Evolutionary conservation across 345 rosid species (phyloP), one percentile per base, ranked within the genome.

Genomic region (Cardamine occulta): DNA sequence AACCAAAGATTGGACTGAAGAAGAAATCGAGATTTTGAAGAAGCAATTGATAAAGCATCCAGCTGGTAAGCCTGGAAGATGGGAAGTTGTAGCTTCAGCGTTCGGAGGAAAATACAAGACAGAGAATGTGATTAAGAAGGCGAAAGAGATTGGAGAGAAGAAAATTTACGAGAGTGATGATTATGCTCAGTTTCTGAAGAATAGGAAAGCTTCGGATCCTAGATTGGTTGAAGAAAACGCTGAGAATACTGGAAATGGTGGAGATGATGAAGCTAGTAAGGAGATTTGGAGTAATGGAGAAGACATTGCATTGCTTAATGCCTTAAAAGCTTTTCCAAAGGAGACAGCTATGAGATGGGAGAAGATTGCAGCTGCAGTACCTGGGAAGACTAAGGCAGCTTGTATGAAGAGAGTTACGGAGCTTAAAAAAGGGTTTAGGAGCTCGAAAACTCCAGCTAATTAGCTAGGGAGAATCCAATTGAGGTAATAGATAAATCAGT

Each of bases 291-390:
- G 77, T 69, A 73, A 85, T 61, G 87, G 76, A 8, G 97, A 91
- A 77, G 99, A 91, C 61, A 84, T 94, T 73, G 95, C 99, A 3
- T 54, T 94, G 88, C 86, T 91, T 10, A 94, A 91, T 86, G 97
- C 97, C 7, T 66, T 94, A 74, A 94, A 91, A 76, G 83, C 84
- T 0, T 91, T 91, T 74, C 95, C 93, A 0, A 94, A 90, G 79
- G 98, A 94, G 4, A 85, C 48, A 21, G 54, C 96, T 7, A 88
- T 88, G 99, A 86, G 97, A 72, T 91, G 99, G 99, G 99, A 94
- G 80, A 94, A 91, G 86, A 83, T 94, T 49, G 77, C 90, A 0
- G 96, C 97, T 13, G 96, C 93, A 15, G 96, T 94, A 35, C 96
- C 93, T 0, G 95, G 92, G 63, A 94, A 84, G 80, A 72, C 96